These are phyloP conservation scores for Echites panduratus DNA, from an alignment of 257 asterid genomes.

Conservation along the genomic window DNA sequence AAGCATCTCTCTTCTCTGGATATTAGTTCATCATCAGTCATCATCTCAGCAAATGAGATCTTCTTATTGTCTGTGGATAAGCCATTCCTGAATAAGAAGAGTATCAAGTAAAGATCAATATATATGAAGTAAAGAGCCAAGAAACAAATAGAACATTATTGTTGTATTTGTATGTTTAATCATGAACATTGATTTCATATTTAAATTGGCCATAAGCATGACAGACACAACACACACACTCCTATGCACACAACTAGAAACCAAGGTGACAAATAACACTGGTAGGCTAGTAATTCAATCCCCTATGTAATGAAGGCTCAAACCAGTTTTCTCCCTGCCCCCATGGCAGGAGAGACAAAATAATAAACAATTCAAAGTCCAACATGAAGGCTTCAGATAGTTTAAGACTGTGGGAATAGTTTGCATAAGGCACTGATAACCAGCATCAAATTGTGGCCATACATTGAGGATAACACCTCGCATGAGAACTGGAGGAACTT, in stretches of 20 bases:
- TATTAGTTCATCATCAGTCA: conserved; percentile 85
- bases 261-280: not conserved
- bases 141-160: not conserved
- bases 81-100: conserved; percentile 62
- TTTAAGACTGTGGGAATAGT: not conserved
- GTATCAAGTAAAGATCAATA: not conserved
- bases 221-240: no score
- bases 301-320: not conserved
- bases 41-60: conserved; percentile 87
- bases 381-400: not conserved
- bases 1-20: conserved; percentile 99
- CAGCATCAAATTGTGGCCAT: not conserved
- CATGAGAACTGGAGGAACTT: not conserved
- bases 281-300: not conserved
- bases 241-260: not conserved
- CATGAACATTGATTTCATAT: not conserved
- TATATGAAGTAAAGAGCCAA: not conserved
- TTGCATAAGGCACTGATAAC: not conserved
- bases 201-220: not conserved
- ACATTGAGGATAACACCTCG: not conserved
- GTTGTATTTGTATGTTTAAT: not conserved
- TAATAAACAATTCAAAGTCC: not conserved
- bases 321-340: not conserved
- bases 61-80: conserved; percentile 82
- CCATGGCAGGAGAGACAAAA: no score